Evolutionary conservation across 2,329 filamentous ascomycete genomes (phyloP).

Genomic region (Cadophora luteo-olivacea): DNA sequence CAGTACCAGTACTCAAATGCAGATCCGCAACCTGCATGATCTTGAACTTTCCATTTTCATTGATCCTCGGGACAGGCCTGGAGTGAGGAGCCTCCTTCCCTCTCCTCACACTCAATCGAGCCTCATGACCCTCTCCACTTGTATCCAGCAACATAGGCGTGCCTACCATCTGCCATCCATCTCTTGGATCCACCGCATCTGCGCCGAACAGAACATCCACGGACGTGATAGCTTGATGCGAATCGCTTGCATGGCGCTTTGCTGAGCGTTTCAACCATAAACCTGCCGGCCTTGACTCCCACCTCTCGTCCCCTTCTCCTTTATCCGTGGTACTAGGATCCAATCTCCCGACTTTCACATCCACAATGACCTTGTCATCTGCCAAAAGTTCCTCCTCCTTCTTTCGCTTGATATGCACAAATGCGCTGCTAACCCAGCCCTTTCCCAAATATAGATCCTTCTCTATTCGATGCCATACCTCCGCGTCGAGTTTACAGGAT

Average conservation of each 20-base stretch:
- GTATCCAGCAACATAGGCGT: constrained; percentile 75
- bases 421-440: constrained; percentile 70
- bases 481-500: constrained; percentile 64
- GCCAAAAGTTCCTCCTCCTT: constrained; percentile 68
- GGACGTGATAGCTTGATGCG: constrained; percentile 61
- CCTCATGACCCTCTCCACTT: constrained; percentile 65
- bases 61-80: constrained; percentile 78
- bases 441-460: constrained; percentile 73
- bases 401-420: constrained; percentile 72
- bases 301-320: constrained; percentile 60
- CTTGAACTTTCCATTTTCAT: constrained; percentile 93
- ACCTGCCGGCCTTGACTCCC: constrained; percentile 71
- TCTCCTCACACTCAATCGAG: constrained; percentile 79
- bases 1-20: constrained; percentile 89
- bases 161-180: constrained; percentile 82
- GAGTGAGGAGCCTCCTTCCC: constrained; percentile 69
- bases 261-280: constrained; percentile 66
- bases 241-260: constrained; percentile 57
- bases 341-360: constrained; percentile 67
- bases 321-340: constrained; percentile 62
- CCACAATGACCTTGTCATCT: constrained; percentile 70
- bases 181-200: constrained; percentile 85
- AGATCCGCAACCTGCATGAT: constrained; percentile 96
- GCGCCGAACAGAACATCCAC: constrained; percentile 74
- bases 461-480: constrained; percentile 68